These are phyloP conservation scores for Penicillium simplicissimum DNA, from an alignment of 495 filamentous ascomycete species.

Conservation along the genomic window DNA sequence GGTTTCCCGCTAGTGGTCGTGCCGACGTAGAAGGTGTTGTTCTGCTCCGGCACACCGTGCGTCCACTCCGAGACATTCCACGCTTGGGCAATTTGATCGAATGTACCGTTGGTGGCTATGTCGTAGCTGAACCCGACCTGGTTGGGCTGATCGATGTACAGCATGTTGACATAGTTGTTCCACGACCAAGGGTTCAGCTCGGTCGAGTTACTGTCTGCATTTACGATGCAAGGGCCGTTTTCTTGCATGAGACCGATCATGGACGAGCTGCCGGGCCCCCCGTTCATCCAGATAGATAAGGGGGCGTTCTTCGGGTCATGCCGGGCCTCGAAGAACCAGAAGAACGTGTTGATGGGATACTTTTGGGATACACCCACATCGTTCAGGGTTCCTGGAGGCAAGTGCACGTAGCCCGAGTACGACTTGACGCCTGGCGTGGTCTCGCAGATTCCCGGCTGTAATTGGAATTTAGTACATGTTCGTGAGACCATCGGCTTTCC, in stretches of 20 bases:
- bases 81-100: constrained; percentile 37
- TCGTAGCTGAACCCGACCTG: constrained; percentile 64
- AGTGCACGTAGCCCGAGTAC: constrained; percentile 46
- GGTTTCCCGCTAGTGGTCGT: constrained; percentile 55
- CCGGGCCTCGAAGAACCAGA: constrained; percentile 50
- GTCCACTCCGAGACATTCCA: constrained; percentile 37
- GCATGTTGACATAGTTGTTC: constrained; percentile 64
- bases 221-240: constrained; percentile 61
- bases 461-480: constrained; percentile 15
- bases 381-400: constrained; percentile 37
- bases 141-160: constrained; percentile 66
- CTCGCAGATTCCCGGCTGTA: constrained; percentile 52
- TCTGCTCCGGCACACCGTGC: constrained; percentile 52
- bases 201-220: constrained; percentile 53
- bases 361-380: constrained; percentile 37
- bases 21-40: constrained; percentile 61
- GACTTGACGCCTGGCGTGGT: constrained; percentile 50
- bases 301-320: constrained; percentile 51
- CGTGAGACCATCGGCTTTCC: neutral
- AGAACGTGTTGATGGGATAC: constrained; percentile 47
- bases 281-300: constrained; percentile 55
- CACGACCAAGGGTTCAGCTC: constrained; percentile 57
- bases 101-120: constrained; percentile 44
- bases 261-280: constrained; percentile 58
- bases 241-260: constrained; percentile 66